Base-by-base conservation (phyloP, 495 filamentous ascomycete species). In the Penicillium lividum region DNA sequence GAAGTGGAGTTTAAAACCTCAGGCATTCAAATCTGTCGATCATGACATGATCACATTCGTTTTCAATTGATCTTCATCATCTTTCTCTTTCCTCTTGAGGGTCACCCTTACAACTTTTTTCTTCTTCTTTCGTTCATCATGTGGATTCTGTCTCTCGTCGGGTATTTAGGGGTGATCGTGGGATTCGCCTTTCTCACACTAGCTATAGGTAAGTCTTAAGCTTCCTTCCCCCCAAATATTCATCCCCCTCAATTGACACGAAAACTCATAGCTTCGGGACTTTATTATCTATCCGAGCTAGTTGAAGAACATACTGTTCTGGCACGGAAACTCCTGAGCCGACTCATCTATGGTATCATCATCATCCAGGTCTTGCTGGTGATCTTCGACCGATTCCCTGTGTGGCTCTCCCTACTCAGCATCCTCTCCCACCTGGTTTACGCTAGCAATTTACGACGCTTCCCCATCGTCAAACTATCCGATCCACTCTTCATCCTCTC, bases 261-360 rank as follows among this genome's bases (percentile, higher is more conserved):
- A 4, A 40, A 40, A 16, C 9, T 28, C 2, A 33, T 33, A 96
- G 94, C 94, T 34, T 96, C 92, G 25, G 95, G 95, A 29, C 86
- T 98, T 25, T 98, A 98, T 78, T 98, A 98, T 71, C 89, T 98
- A 48, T 97, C 94, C 2, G 94, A 98, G 74, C 82, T 97, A 9
- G 94, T 98, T 51, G 95, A 98, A 75, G 94, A 98, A 68, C 93
- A 98, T 69, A 98, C 92, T 10, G 93, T 98, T 10, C 71, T 95
- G 46, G 89, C 93, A 18, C 93, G 96, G 68, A 89, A 86, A 56
- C 80, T 97, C 27, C 81, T 98, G 27, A 90, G 82, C 11, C 84
- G 83, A 45, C 79, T 98, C 42, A 97, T 98, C 71, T 96, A 97
- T 79, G 75, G 74, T 55, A 85, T 96, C 64, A 90, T 98, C 55